Evolutionary conservation across 148 eudicot genomes (phyloP), one percentile per base, ranked within the genome.

Genomic region (Rheum nobile): DNA sequence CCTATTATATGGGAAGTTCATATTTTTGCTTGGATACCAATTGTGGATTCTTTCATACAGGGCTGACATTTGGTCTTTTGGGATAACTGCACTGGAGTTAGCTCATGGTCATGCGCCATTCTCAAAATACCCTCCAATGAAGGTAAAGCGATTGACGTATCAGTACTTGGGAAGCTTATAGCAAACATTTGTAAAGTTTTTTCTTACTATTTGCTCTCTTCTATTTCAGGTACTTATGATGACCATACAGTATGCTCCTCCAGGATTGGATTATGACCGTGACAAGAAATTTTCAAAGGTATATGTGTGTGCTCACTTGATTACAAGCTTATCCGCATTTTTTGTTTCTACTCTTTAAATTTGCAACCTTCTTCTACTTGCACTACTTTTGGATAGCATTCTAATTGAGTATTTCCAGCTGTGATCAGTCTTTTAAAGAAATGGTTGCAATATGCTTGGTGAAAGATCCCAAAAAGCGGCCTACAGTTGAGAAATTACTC

Each of bases 91-190:
- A 35, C 79, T 96, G 79, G 99, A 96, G 84, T 83, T 96, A 83
- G 99, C 99, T 76, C 99, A 92, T 85, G 99, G 99, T 52, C 99
- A 96, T 82, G 97, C 97, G 73, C 99, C 99, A 72, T 96, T 96
- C 82, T 96, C 99, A 35, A 96, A 92, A 78, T 96, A 90, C 77
- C 99, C 99, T 83, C 99, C 99, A 31, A 92, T 96, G 99, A 96
- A 96, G 96, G 99, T 92, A 75, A 31, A 16, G 41, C 38, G 19
- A 28, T 71, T 42, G 68, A 72, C 55, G 74, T 65, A 34, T 42
- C 41, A 59, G 6, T 48, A 19, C 39, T 65, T 32, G 19, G 32
- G 70, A 32, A 65, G 38, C 22, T 32, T 65, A 16, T 65, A 17
- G 22, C 21, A 32, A 65, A 17, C 10, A 10, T 16, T 32, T 16